These are phyloP conservation scores for Pyropia yezoensis DNA, from an alignment of 23 red algal genomes.

Conservation along the genomic window DNA sequence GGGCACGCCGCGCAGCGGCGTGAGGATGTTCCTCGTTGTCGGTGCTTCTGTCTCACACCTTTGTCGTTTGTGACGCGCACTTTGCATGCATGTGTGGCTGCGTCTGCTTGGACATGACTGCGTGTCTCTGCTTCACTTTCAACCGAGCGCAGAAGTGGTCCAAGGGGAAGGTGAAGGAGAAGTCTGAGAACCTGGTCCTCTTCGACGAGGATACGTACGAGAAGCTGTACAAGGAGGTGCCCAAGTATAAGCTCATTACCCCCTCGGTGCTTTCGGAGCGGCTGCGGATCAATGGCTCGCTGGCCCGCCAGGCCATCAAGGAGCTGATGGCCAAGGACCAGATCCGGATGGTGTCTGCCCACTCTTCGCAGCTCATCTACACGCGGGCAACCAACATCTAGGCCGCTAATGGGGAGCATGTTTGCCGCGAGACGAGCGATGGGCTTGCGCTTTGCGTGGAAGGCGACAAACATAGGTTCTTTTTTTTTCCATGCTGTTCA, in stretches of 20 bases:
- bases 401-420: background rate
- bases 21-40: too few species aligned
- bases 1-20: too few species aligned
- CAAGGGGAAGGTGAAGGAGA: conserved; percentile 99
- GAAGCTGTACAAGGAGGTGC: conserved; percentile 85
- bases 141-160: conserved; percentile 77
- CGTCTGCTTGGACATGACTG: too few species aligned
- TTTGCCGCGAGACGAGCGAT: too few species aligned
- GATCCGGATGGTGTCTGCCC: conserved; percentile 79
- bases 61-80: too few species aligned
- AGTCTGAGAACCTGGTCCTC: conserved; percentile 86
- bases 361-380: conserved; percentile 81
- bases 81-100: too few species aligned
- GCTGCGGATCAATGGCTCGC: conserved; percentile 94
- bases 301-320: conserved; percentile 87
- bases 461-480: too few species aligned
- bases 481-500: too few species aligned
- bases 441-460: too few species aligned
- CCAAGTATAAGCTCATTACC: conserved; percentile 99
- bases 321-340: conserved; percentile 94
- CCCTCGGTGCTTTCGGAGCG: conserved; percentile 89
- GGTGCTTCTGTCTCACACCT: too few species aligned
- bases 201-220: conserved; percentile 97
- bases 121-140: too few species aligned
- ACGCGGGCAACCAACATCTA: conserved; percentile 85